Conservation (phyloP, 805 yeast genomes). For the Saccharomycopsis javanensis region DNA sequence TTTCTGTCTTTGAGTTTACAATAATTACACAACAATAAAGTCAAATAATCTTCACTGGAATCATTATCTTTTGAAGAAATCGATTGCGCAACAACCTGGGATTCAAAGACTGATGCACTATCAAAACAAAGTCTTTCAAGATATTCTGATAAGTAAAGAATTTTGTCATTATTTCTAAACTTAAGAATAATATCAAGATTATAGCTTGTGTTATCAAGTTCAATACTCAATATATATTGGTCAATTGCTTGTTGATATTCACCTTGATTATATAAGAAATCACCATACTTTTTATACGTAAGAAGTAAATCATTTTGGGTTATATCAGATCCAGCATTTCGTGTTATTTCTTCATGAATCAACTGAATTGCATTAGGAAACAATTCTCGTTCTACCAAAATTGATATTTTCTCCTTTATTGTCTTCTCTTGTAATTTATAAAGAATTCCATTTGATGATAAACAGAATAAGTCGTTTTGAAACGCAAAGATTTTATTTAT, state of each 20-base stretch:
- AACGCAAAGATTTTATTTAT: conserved; percentile 48
- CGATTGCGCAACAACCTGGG: conserved; percentile 33
- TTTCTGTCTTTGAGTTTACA: conserved; percentile 41
- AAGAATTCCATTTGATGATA: conserved; percentile 69
- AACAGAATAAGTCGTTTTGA: conserved; percentile 40
- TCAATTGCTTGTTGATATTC: conserved; percentile 61
- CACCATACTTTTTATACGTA: conserved; percentile 57
- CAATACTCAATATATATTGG: conserved; percentile 58
- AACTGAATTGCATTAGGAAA: conserved; percentile 64
- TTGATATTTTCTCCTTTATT: conserved; percentile 55
- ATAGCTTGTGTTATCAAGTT: conserved; percentile 19
- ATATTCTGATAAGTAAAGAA: conserved; percentile 37
- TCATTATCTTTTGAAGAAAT: neutral
- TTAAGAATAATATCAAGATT: conserved; percentile 37
- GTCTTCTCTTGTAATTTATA: conserved; percentile 60
- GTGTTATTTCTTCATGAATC: conserved; percentile 33
- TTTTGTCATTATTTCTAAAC: conserved; percentile 46
- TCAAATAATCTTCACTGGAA: conserved; percentile 36
- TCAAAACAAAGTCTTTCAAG: conserved; percentile 24
- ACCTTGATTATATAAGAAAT: conserved; percentile 55
- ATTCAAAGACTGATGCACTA: conserved; percentile 17
- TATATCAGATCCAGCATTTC: conserved; percentile 21
- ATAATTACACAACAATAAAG: conserved; percentile 44
- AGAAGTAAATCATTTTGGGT: conserved; percentile 26
- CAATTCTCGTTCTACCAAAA: conserved; percentile 58